Evolutionary conservation across 768 basidiomycete genomes (phyloP).

Genomic region (Collybia sordida): DNA sequence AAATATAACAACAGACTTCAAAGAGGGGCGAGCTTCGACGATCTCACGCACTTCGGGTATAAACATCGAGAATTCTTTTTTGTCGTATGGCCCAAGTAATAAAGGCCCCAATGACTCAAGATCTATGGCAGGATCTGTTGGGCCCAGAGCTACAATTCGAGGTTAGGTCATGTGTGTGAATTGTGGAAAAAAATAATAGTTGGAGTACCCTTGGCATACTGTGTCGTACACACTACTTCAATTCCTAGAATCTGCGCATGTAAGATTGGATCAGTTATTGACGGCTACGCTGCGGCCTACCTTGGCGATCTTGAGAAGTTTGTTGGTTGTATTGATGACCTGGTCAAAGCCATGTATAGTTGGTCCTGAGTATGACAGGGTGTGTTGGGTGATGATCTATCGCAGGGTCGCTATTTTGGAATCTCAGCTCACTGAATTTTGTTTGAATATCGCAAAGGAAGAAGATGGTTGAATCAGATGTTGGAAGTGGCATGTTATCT

Average conservation of each 20-base stretch:
- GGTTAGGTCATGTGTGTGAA: neutral
- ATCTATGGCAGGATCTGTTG: conserved; percentile 63
- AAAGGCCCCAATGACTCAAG: conserved; percentile 52
- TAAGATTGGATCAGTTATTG: neutral
- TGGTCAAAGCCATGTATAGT: conserved; percentile 72
- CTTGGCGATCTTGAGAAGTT: conserved; percentile 77
- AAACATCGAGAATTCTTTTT: conserved; percentile 86
- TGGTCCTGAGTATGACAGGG: conserved; percentile 18
- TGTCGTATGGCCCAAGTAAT: conserved; percentile 64
- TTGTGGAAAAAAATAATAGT: neutral
- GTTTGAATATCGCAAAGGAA: conserved; percentile 86
- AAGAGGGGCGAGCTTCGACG: conserved; percentile 43
- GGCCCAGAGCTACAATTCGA: conserved; percentile 55
- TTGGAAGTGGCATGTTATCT: conserved; percentile 25
- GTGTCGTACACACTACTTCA: conserved; percentile 80
- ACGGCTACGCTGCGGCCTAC: conserved; percentile 26
- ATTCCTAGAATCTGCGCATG: conserved; percentile 55
- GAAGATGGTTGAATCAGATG: conserved; percentile 51
- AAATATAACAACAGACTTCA: conserved; percentile 70
- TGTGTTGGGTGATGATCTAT: conserved; percentile 2
- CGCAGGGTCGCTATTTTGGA: neutral
- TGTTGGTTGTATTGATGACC: conserved; percentile 67
- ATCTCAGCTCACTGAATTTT: conserved; percentile 56
- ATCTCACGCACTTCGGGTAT: conserved; percentile 60
- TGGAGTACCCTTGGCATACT: conserved; percentile 71